phyloP scores from a whole-genome alignment of 257 asterid species.

The Fraxinus quadrangulata region DNA sequence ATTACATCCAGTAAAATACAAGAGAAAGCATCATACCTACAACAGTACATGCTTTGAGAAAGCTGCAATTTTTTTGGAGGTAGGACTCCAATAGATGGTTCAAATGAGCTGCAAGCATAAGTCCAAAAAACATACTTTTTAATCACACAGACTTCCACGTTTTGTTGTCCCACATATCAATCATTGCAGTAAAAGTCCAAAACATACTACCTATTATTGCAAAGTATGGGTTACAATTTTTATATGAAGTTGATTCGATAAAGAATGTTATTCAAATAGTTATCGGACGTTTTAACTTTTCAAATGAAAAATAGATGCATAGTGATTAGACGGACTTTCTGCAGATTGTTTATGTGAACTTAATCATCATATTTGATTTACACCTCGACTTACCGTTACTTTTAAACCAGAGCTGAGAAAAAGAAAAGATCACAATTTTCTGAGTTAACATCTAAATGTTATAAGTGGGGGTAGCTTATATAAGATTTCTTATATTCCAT shows the following conservation, averaged over 20 bases:
- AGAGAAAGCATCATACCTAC: conserved; percentile 63
- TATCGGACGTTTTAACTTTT: neutral
- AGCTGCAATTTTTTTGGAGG: conserved; percentile 56
- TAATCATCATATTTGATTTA: neutral
- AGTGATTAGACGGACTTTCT: neutral
- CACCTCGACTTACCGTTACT: neutral
- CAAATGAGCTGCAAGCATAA: conserved; percentile 82
- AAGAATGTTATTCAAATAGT: neutral
- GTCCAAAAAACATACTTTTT: neutral
- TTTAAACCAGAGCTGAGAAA: neutral
- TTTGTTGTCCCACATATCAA: neutral
- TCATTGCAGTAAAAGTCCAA: neutral
- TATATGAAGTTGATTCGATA: neutral
- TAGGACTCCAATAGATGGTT: conserved; percentile 78
- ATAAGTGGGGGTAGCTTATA: neutral
- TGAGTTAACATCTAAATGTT: neutral
- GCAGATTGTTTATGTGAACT: neutral
- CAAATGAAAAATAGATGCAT: neutral
- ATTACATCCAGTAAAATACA: neutral
- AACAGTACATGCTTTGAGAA: conserved; percentile 58
- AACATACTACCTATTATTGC: neutral
- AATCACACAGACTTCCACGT: neutral
- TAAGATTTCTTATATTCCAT: too few species aligned
- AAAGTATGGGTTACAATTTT: neutral
- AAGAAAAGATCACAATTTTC: neutral